phyloP scores from a whole-genome alignment of 179 eudicot genomes.

The Patellifolia procumbens region DNA sequence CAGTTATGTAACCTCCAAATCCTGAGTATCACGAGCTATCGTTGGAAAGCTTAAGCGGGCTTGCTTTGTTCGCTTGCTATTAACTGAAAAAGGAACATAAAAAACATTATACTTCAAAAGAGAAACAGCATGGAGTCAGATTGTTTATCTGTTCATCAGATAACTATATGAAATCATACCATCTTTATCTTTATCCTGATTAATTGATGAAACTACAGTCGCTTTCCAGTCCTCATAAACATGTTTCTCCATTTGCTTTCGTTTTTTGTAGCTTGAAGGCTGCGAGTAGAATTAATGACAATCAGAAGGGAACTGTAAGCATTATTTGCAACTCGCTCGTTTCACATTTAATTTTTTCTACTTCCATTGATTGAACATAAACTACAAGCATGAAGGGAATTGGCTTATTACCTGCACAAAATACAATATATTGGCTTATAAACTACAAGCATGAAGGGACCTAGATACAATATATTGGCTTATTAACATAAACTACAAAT shows the following conservation, averaged over 20 bases:
- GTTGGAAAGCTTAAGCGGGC: slow-evolving; percentile 59
- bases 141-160: background rate
- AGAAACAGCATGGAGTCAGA: background rate
- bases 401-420: background rate
- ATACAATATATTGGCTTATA: background rate
- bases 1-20: slow-evolving; percentile 46
- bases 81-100: slow-evolving; percentile 31
- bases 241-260: slow-evolving; percentile 56
- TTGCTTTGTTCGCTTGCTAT: slow-evolving; percentile 62
- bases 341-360: background rate
- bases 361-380: background rate
- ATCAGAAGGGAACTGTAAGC: background rate
- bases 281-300: slow-evolving; percentile 32
- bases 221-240: slow-evolving; percentile 88
- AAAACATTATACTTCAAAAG: background rate
- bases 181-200: slow-evolving; percentile 45
- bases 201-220: slow-evolving; percentile 55
- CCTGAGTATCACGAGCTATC: slow-evolving; percentile 36
- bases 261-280: slow-evolving; percentile 74
- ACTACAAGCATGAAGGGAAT: background rate
- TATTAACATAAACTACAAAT: too few species aligned
- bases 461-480: too few species aligned
- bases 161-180: slow-evolving; percentile 20
- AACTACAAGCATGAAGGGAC: too few species aligned
- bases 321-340: background rate